Percentiles rank a stretch among this genome's conserved stretches.
Conservation (phyloP, 1,139 yeast genomes). For the Yamadazyma mexicana region DNA sequence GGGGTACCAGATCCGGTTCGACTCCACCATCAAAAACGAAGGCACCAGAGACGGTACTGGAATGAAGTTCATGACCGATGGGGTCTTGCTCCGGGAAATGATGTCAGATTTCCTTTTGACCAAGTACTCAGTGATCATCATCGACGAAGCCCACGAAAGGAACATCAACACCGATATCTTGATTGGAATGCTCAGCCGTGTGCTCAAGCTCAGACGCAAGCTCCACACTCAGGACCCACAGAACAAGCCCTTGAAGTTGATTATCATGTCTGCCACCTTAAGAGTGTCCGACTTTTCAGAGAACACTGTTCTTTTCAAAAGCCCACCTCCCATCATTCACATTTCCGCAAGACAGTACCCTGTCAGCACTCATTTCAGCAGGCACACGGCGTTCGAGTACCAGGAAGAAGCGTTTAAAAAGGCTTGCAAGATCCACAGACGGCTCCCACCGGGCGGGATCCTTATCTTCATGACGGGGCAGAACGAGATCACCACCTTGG, state of each 20-base stretch:
- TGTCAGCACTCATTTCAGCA: conserved; percentile 87
- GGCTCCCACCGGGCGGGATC: conserved; percentile 92
- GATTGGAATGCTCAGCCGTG: conserved; percentile 90
- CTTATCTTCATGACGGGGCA: conserved; percentile 92
- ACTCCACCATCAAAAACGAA: conserved; percentile 63
- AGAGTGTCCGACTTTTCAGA: conserved; percentile 92
- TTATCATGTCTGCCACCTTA: conserved; percentile 93
- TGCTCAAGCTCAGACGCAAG: conserved; percentile 71
- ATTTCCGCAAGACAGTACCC: conserved; percentile 97
- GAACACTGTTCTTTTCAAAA: conserved; percentile 65
- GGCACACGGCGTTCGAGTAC: conserved; percentile 74
- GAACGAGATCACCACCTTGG: conserved; percentile 80
- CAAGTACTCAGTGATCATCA: conserved; percentile 81
- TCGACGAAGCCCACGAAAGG: conserved; percentile 98
- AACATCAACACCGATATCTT: conserved; percentile 93
- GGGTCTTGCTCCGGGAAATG: conserved; percentile 91
- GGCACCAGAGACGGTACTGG: conserved; percentile 58
- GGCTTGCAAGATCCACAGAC: conserved; percentile 81
- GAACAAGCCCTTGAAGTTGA: conserved; percentile 60
- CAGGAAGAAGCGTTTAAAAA: conserved; percentile 85
- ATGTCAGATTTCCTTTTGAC: conserved; percentile 78
- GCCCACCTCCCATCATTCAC: conserved; percentile 84
- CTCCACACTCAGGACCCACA: conserved; percentile 48
- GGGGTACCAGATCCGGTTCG: conserved; percentile 91
- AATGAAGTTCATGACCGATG: conserved; percentile 97